phyloP scores from a whole-genome alignment of 2,329 filamentous ascomycete species.

The Alternaria consortialis region DNA sequence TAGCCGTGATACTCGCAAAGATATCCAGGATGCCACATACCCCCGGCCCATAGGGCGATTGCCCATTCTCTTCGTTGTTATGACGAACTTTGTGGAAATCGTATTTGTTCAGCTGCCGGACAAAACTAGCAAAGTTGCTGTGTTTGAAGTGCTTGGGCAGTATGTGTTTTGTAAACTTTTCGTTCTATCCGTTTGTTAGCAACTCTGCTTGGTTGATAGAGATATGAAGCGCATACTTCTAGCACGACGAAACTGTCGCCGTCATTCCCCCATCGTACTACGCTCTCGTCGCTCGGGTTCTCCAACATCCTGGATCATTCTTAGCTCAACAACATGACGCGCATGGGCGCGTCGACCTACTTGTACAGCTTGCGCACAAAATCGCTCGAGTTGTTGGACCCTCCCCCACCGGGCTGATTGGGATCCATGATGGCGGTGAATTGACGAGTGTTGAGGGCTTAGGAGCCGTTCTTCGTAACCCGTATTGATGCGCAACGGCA shows the following conservation, averaged over 20 bases:
- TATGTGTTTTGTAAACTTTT: slow-evolving; percentile 97
- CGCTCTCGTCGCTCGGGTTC: slow-evolving; percentile 88
- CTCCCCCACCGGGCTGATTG: slow-evolving; percentile 45
- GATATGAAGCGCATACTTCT: slow-evolving; percentile 69
- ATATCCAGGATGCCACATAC: slow-evolving; percentile 56
- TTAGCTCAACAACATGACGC: slow-evolving; percentile 36
- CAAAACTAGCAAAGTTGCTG: slow-evolving; percentile 97
- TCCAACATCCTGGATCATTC: slow-evolving; percentile 81
- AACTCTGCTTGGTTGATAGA: neutral
- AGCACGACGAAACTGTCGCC: slow-evolving; percentile 97
- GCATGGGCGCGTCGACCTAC: slow-evolving; percentile 62
- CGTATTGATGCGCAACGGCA: slow-evolving; percentile 18
- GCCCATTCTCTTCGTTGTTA: slow-evolving; percentile 84
- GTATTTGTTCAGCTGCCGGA: slow-evolving; percentile 95
- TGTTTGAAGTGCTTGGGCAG: slow-evolving; percentile 99
- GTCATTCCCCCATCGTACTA: slow-evolving; percentile 94
- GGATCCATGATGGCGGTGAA: slow-evolving; percentile 41
- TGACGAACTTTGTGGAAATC: slow-evolving; percentile 98
- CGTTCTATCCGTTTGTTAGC: slow-evolving; percentile 70
- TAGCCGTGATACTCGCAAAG: slow-evolving; percentile 15
- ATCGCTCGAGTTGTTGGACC: slow-evolving; percentile 87
- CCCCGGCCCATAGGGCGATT: slow-evolving; percentile 82
- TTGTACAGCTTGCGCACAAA: slow-evolving; percentile 99
- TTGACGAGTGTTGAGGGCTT: slow-evolving; percentile 1
- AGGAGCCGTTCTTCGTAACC: slow-evolving; percentile 8